Percentiles rank a stretch among this genome's conserved stretches.
phyloP scores from a whole-genome alignment of 306 rosid genomes.

The Mimosa bimucronata region DNA sequence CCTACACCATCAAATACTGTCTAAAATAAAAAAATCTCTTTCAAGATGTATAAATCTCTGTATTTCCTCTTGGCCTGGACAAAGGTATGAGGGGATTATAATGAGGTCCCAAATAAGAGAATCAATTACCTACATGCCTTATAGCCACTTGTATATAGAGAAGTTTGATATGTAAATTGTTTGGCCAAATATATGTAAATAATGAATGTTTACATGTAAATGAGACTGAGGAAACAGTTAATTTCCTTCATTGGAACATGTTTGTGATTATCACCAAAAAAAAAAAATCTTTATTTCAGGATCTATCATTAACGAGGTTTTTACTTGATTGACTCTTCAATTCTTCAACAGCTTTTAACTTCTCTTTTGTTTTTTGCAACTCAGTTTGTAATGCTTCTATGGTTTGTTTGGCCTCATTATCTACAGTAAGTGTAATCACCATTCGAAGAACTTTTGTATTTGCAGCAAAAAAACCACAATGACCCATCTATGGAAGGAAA shows the following conservation, averaged over 20 bases:
- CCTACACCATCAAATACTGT: constrained; percentile 19
- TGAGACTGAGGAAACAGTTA: not conserved
- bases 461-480: constrained; percentile 81
- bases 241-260: not conserved
- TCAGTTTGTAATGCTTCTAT: constrained; percentile 86
- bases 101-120: not conserved
- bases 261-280: not conserved
- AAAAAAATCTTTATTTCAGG: constrained; percentile 11
- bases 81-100: not conserved
- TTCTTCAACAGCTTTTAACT: constrained; percentile 92
- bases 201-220: not conserved
- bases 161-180: not conserved
- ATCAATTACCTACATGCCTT: not conserved
- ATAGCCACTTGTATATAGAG: not conserved
- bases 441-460: constrained; percentile 92
- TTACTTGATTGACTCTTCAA: constrained; percentile 86
- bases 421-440: constrained; percentile 91
- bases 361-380: constrained; percentile 89
- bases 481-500: constrained; percentile 72
- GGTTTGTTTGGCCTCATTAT: constrained; percentile 93
- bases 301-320: constrained; percentile 24
- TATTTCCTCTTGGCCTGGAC: not conserved
- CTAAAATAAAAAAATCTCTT: constrained; percentile 10
- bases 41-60: constrained; percentile 25
- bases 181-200: not conserved